phyloP scores from a whole-genome alignment of 1,284 basidiomycete genomes.

The Sporisorium reilianum region DNA sequence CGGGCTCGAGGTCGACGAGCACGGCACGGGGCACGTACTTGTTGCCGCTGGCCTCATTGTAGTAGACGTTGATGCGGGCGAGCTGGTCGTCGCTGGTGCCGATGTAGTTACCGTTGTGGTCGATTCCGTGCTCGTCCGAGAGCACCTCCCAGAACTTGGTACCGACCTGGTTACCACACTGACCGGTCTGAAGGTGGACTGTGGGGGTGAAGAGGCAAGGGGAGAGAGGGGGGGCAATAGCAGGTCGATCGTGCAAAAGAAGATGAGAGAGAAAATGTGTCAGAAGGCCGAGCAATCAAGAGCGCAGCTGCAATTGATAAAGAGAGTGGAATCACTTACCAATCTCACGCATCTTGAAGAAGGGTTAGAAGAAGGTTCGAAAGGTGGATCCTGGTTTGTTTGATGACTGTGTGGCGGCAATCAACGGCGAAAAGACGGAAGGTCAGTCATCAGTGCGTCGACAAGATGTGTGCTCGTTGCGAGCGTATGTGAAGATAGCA shows the following conservation, averaged over 20 bases:
- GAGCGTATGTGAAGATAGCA: background rate
- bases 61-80: slow-evolving; percentile 81
- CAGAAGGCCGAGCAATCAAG: background rate
- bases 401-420: slow-evolving; percentile 15
- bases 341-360: slow-evolving; percentile 57
- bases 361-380: slow-evolving; percentile 27
- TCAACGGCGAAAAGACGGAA: background rate
- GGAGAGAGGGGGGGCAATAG: background rate
- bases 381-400: slow-evolving; percentile 22
- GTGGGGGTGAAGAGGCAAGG: slow-evolving; percentile 10
- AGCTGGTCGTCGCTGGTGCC: slow-evolving; percentile 95
- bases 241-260: background rate
- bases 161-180: slow-evolving; percentile 71
- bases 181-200: slow-evolving; percentile 69
- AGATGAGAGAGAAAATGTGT: background rate
- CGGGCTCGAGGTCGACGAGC: slow-evolving; percentile 90
- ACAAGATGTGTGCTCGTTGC: background rate
- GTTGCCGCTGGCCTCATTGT: slow-evolving; percentile 69
- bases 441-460: slow-evolving; percentile 3
- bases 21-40: slow-evolving; percentile 94
- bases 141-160: slow-evolving; percentile 99
- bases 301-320: background rate
- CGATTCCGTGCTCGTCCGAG: slow-evolving; percentile 97
- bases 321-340: slow-evolving; percentile 26
- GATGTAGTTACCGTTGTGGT: slow-evolving; percentile 87